A percentile compares a stretch with the other conserved stretches of the same genome.
Conservation (phyloP, 257 asterid species). For the Solanum pinnatisectum region DNA sequence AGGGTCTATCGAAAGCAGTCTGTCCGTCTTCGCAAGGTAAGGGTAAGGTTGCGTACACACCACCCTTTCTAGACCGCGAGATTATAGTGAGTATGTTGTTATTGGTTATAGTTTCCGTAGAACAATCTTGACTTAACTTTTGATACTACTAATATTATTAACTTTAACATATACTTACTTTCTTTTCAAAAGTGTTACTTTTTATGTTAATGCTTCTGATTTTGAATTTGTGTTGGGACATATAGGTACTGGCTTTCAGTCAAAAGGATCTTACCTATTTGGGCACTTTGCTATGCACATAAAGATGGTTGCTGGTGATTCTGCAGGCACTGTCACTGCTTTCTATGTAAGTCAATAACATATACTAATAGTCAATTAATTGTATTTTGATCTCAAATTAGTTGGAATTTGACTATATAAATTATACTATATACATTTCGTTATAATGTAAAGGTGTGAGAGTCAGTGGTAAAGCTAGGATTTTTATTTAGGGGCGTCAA, state of each 20-base stretch:
- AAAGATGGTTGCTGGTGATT: constrained; percentile 80
- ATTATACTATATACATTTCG: not conserved
- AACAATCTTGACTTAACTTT: not conserved
- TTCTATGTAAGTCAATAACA: constrained; percentile 42
- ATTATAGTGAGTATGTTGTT: not conserved
- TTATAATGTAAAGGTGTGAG: not conserved
- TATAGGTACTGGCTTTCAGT: constrained; percentile 75
- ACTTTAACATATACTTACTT: not conserved
- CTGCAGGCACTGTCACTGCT: constrained; percentile 89
- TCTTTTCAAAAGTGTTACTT: not conserved
- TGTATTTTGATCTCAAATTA: not conserved
- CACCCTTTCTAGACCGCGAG: not conserved
- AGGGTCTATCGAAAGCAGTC: no score
- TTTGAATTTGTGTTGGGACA: not conserved
- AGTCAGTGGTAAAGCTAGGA: not conserved
- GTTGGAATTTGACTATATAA: not conserved
- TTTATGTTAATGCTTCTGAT: not conserved
- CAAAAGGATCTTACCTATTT: constrained; percentile 68
- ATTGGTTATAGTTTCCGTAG: not conserved
- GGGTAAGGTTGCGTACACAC: not conserved
- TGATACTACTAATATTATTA: not conserved
- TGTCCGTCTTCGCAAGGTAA: no score
- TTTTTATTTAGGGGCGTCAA: not conserved
- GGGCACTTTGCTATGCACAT: constrained; percentile 79
- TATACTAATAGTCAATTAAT: not conserved